Base-by-base conservation (phyloP, 2,329 filamentous ascomycete genomes). In the Fusarium sp. region DNA sequence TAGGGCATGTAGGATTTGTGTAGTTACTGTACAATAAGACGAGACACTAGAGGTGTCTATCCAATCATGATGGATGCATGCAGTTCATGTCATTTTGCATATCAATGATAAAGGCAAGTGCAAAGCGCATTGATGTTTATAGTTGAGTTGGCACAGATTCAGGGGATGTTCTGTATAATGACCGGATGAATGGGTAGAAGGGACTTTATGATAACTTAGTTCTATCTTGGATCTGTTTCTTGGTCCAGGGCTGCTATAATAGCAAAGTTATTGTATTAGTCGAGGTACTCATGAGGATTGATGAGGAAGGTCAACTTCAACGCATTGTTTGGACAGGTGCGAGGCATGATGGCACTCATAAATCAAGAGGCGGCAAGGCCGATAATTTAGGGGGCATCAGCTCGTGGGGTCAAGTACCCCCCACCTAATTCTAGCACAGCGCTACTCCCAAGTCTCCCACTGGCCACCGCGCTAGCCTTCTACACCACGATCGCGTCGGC, bases 1-100 rank as follows among this genome's bases (percentile, higher is more conserved):
- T 46, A 4, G 23, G 62, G 62, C 71, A 67, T 74, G 73, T 74
- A 74, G 67, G 68, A 74, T 72, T 70, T 69, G 61, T 71, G 71
- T 75, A 74, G 71, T 49, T 58, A 63, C 58, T 71, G 68, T 71
- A 71, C 59, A 71, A 40, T 71, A 71, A 63, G 65, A 69, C 61
- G 56, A 64, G 58, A 49, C 46, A 57, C 23, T 36, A 20, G 55
- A 66, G 29, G 62, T 63, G n/a, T 53, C 40, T 50, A 16, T 59
- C 36, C 18, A 14, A 16, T 7, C 20, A 23, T 38, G 27, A 31
- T 34, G 33, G 29, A 53, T 33, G 6, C 2, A 14, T 50, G 11
- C 49, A n/a, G 18, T 33, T 6, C 18, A 53, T 42, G 38, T 23
- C 11, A 9, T 4, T 42, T 14, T 34, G 7, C 20, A 27, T 58